Evolutionary conservation across 495 filamentous ascomycete species (phyloP).

Genomic region (Penicillium ochrochloron): DNA sequence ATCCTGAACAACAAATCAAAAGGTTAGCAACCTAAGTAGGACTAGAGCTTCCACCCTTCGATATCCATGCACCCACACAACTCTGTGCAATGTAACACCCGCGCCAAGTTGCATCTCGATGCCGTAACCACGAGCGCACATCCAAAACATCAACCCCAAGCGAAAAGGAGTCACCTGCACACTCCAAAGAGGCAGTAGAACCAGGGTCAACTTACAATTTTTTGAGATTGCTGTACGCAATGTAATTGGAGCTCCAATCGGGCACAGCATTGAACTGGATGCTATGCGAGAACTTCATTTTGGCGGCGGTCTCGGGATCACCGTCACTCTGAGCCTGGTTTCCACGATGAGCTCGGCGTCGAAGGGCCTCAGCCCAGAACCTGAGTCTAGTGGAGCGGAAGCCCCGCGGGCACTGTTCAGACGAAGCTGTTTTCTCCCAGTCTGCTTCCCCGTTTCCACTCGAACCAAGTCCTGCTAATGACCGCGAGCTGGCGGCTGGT

Average conservation of each 20-base stretch:
- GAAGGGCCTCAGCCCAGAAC: conserved; percentile 49
- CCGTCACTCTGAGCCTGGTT: conserved; percentile 24
- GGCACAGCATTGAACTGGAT: conserved; percentile 99
- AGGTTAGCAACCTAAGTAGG: conserved; percentile 30
- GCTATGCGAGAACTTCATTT: conserved; percentile 99
- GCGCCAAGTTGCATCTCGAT: conserved; percentile 13
- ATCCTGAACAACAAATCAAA: conserved; percentile 60
- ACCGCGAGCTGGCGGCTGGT: conserved; percentile 22
- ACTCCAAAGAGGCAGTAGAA: conserved; percentile 5
- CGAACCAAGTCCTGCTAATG: conserved; percentile 19
- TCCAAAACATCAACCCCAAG: conserved; percentile 6
- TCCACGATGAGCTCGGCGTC: conserved; percentile 29
- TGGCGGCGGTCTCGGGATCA: conserved; percentile 54
- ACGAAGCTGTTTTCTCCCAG: conserved; percentile 25
- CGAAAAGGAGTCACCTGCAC: background rate
- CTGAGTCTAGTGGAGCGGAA: conserved; percentile 33
- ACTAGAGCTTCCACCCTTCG: conserved; percentile 8
- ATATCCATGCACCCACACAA: conserved; percentile 19
- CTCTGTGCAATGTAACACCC: conserved; percentile 38
- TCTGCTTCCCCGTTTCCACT: background rate
- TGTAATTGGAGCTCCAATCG: conserved; percentile 97
- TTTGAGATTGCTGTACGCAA: conserved; percentile 97
- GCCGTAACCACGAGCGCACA: conserved; percentile 13
- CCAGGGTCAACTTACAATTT: conserved; percentile 76
- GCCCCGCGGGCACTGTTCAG: conserved; percentile 20